Evolutionary conservation across 495 filamentous ascomycete genomes (phyloP).

Genomic region (Aspergillus panamensis): DNA sequence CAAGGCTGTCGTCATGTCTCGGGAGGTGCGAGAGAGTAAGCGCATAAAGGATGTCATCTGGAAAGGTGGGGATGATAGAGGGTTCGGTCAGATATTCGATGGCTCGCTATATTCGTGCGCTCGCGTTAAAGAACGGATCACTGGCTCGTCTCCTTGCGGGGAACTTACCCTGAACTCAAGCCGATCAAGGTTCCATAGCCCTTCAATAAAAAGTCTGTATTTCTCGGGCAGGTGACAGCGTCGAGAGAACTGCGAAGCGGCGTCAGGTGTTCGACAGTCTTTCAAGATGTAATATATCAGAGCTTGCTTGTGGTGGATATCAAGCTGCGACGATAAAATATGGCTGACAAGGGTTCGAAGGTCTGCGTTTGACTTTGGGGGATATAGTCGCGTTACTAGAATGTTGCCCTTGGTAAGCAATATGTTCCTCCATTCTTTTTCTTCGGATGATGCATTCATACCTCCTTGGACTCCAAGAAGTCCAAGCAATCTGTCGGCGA

Average conservation of each 20-base stretch:
- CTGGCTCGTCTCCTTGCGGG: background rate
- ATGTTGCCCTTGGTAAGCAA: constrained; percentile 1
- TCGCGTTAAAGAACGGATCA: background rate
- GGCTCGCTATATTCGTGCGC: constrained; percentile 49
- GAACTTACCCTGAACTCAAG: constrained; percentile 58
- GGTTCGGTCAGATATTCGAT: constrained; percentile 71
- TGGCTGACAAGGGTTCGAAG: constrained; percentile 62
- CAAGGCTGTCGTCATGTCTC: constrained; percentile 58
- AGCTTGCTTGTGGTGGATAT: constrained; percentile 70
- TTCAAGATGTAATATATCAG: constrained; percentile 78
- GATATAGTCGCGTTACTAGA: constrained; percentile 60
- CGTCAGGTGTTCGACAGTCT: constrained; percentile 58
- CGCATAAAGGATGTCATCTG: constrained; percentile 70
- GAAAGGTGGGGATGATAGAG: constrained; percentile 71
- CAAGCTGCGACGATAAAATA: constrained; percentile 56
- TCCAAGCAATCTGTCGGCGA: constrained; percentile 69
- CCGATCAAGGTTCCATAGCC: constrained; percentile 76
- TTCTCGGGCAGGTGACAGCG: constrained; percentile 59
- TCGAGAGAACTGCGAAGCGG: constrained; percentile 50
- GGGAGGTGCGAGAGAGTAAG: constrained; percentile 59
- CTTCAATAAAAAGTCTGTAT: constrained; percentile 72
- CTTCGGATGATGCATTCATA: constrained; percentile 26
- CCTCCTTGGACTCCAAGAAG: constrained; percentile 67
- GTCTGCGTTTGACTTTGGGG: constrained; percentile 60
- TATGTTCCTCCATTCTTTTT: background rate